Evolutionary conservation across 352 stramenopile genomes (phyloP).

Genomic region (Globisporangium alternatum): DNA sequence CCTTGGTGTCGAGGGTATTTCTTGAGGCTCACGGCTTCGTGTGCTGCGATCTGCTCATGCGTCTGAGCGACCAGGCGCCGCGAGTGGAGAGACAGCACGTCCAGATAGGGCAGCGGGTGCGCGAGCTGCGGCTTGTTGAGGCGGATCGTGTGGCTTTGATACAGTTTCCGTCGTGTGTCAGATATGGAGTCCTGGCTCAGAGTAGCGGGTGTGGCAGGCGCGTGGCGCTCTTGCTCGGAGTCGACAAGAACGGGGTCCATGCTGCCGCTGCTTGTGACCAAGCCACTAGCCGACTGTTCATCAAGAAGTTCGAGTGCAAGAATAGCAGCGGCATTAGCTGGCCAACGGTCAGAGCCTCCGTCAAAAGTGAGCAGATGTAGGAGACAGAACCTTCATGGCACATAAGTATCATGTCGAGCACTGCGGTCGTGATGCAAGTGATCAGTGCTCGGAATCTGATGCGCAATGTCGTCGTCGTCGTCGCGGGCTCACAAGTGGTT

Average conservation of each 20-base stretch:
- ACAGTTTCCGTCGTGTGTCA: not conserved
- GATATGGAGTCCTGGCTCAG: not conserved
- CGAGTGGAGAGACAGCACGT: slow-evolving; percentile 65
- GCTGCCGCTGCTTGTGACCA: not conserved
- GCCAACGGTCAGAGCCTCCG: no score
- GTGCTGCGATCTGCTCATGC: slow-evolving; percentile 28
- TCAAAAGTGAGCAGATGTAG: no score
- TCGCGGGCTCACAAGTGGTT: no score
- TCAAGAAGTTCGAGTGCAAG: not conserved
- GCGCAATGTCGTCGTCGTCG: no score
- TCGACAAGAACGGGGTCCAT: not conserved
- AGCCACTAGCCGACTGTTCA: no score
- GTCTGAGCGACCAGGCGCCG: slow-evolving; percentile 42
- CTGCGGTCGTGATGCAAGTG: no score
- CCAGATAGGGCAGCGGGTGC: slow-evolving; percentile 38
- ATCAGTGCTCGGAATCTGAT: no score
- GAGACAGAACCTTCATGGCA: no score
- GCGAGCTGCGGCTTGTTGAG: not conserved
- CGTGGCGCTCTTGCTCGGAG: not conserved
- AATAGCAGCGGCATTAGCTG: not conserved
- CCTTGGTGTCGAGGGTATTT: slow-evolving; percentile 8
- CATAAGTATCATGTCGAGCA: no score
- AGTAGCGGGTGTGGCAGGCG: not conserved
- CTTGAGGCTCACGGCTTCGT: slow-evolving; percentile 10
- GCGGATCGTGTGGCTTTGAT: not conserved